Base-by-base conservation (phyloP, 371 early-diverging fungal species). In the Saksenaea vasiformis region DNA sequence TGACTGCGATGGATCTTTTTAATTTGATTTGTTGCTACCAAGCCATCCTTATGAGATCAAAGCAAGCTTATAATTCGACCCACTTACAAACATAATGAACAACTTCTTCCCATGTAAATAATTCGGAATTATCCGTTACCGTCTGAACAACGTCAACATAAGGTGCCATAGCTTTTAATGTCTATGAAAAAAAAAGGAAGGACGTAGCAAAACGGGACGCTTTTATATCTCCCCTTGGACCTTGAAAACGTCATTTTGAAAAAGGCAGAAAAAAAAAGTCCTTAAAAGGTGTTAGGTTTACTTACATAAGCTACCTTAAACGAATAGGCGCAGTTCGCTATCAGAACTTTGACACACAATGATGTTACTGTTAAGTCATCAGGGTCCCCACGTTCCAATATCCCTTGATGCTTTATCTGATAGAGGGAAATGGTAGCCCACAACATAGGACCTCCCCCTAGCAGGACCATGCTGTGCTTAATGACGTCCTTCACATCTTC, bases 21-120 rank as follows among this genome's bases (percentile, higher is more conserved):
- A 14, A 79, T 69, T 66, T 79, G 67, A 26, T 74, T 72, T n/a
- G 44, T 68, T 24, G 67, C 80, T 79, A 64, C 11, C 22, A 22
- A 5, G 37, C 3, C n/a, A 39, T 19, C n/a, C 24, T 22, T 22
- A 19, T n/a, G 44, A 47, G 22, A 26, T 5, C 22, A 8, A 22
- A 19, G 17, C 9, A 9, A 47, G 22, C 11, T 2, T 7, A 22
- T 38, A 34, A 24, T 39, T 22, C 14, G 22, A 4, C 31, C 31
- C 2, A 59, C 56, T 34, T 75, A 75, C 75, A 55, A 39, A 75
- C 72, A 65, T 65, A 69, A 37, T 75, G 28, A 0, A 56, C 28
- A 28, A 75, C 69, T 26, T 75, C 69, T 27, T 75, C 75, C 75
- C 75, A 74, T 41, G 51, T 41, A 47, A 41, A 60, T 9, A 39